Conservation (phyloP, 2,329 filamentous ascomycete species). For the Furcasterigmium furcatum region DNA sequence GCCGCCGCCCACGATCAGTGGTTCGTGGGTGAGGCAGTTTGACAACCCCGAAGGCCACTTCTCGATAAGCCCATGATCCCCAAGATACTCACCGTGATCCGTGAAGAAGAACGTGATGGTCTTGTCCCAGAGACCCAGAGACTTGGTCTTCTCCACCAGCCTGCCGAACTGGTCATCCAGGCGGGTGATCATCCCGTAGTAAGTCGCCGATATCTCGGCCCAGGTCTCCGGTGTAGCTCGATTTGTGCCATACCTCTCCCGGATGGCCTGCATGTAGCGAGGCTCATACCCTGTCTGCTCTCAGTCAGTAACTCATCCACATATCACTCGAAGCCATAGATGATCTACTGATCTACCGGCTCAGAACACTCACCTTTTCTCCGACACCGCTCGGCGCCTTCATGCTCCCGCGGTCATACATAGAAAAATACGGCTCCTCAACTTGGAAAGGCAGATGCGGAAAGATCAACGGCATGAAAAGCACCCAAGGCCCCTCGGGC, state of each 20-base stretch:
- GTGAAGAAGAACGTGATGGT: slow-evolving; percentile 42
- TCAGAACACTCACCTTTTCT: slow-evolving; percentile 4
- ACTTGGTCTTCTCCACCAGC: slow-evolving; percentile 28
- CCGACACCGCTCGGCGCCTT: neutral
- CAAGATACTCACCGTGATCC: slow-evolving; percentile 43
- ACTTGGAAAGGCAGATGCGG: slow-evolving; percentile 41
- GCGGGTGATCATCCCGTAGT: slow-evolving; percentile 43
- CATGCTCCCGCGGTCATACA: slow-evolving; percentile 29
- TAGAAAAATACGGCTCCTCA: slow-evolving; percentile 42
- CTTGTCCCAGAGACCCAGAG: slow-evolving; percentile 28
- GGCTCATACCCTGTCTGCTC: slow-evolving; percentile 37
- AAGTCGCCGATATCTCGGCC: slow-evolving; percentile 39
- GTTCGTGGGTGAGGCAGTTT: slow-evolving; percentile 36
- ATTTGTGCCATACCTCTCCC: slow-evolving; percentile 31
- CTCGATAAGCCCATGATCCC: slow-evolving; percentile 43
- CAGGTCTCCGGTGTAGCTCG: slow-evolving; percentile 37
- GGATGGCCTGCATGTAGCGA: slow-evolving; percentile 34
- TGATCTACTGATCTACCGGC: neutral
- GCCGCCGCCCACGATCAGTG: slow-evolving; percentile 37
- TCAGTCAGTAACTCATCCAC: too few species aligned
- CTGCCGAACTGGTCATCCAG: slow-evolving; percentile 42
- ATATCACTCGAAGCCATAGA: neutral
- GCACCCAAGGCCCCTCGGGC: slow-evolving; percentile 32
- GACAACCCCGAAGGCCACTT: slow-evolving; percentile 44
- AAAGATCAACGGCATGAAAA: slow-evolving; percentile 37